phyloP scores from a whole-genome alignment of 768 basidiomycete genomes.

The Boletus patriciae region DNA sequence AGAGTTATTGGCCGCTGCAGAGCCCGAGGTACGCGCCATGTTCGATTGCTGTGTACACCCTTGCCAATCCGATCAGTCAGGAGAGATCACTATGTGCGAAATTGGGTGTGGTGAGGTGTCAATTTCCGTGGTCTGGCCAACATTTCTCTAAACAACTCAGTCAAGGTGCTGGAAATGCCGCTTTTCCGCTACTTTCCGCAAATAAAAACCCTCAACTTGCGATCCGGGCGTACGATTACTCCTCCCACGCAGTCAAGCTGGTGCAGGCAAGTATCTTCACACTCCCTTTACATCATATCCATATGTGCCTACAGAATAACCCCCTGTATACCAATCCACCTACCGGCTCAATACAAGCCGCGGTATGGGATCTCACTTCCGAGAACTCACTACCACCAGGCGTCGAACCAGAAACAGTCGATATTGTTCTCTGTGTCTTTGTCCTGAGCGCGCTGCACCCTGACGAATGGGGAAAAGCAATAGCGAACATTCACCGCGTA shows the following conservation, averaged over 20 bases:
- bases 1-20: conserved; percentile 71
- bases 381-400: conserved; percentile 56
- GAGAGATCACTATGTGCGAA: conserved; percentile 74
- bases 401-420: conserved; percentile 67
- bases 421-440: conserved; percentile 90
- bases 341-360: conserved; percentile 68
- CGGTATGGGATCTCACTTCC: conserved; percentile 91
- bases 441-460: conserved; percentile 94
- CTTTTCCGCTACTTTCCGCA: conserved; percentile 81
- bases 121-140: not conserved
- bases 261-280: conserved; percentile 63
- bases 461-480: conserved; percentile 81
- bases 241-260: conserved; percentile 82
- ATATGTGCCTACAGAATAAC: conserved; percentile 52
- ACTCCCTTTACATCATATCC: not conserved
- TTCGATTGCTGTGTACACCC: not conserved
- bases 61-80: conserved; percentile 55
- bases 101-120: conserved; percentile 78
- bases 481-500: conserved; percentile 78
- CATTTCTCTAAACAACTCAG: conserved; percentile 2
- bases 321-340: conserved; percentile 67
- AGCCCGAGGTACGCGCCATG: conserved; percentile 52
- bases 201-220: conserved; percentile 79
- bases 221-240: conserved; percentile 88
- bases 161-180: conserved; percentile 90